A percentile compares a stretch with the other conserved stretches of the same genome.
These are phyloP conservation scores for Candida labiduridarum DNA, from an alignment of 1,139 yeast species.

Conservation along the genomic window DNA sequence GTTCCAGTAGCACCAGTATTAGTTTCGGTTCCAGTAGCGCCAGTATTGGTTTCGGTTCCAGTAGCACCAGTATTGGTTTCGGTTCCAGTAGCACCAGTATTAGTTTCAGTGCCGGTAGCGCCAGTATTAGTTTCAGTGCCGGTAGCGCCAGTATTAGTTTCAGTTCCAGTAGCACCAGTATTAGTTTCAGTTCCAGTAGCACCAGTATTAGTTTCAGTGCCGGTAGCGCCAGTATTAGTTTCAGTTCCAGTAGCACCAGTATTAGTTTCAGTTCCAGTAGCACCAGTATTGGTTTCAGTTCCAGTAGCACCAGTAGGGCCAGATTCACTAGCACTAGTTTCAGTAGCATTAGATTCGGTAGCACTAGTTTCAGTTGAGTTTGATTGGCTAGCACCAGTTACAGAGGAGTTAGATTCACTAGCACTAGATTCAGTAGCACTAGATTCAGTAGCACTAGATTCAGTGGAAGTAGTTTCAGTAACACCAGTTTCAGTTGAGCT, in stretches of 20 bases:
- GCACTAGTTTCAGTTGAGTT: background rate
- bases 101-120: slow-evolving; percentile 2
- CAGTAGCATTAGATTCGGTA: slow-evolving; percentile 10
- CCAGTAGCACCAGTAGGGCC: background rate
- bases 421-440: slow-evolving; percentile 15
- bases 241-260: slow-evolving; percentile 3
- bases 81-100: background rate
- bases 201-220: slow-evolving; percentile 8
- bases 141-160: background rate
- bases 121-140: slow-evolving; percentile 6
- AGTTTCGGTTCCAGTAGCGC: slow-evolving; percentile 1
- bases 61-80: background rate
- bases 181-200: slow-evolving; percentile 3
- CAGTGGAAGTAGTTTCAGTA: slow-evolving; percentile 4
- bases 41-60: slow-evolving; percentile 7
- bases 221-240: slow-evolving; percentile 4
- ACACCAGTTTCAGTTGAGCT: slow-evolving; percentile 14
- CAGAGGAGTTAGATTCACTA: background rate
- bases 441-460: slow-evolving; percentile 8
- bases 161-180: slow-evolving; percentile 2
- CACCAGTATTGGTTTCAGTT: background rate
- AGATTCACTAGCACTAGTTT: background rate
- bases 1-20: slow-evolving; percentile 1
- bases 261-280: background rate
- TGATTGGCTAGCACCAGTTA: slow-evolving; percentile 8